Percentiles rank a stretch among this genome's conserved stretches.
Evolutionary conservation across 2,329 filamentous ascomycete genomes (phyloP).

Genomic region (Graphiopsis chlorocephala): DNA sequence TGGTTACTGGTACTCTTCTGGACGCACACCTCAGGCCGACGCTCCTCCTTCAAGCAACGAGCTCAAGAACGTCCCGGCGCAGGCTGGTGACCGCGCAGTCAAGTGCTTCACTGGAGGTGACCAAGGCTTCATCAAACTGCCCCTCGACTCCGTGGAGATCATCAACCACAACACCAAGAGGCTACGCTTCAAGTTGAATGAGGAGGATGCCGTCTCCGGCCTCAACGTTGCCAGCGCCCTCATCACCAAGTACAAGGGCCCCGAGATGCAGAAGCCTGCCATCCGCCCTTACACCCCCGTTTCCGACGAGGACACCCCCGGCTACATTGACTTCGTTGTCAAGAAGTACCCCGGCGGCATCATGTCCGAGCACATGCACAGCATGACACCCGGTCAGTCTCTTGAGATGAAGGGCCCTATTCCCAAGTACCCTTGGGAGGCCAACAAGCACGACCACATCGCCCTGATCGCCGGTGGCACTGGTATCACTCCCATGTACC

Average conservation of each 20-base stretch:
- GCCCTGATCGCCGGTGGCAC: slow-evolving; percentile 89
- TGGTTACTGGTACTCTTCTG: slow-evolving; percentile 49
- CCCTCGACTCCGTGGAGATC: slow-evolving; percentile 72
- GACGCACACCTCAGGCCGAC: slow-evolving; percentile 33
- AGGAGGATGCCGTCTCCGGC: slow-evolving; percentile 80
- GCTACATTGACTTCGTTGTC: slow-evolving; percentile 82
- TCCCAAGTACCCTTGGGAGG: slow-evolving; percentile 83
- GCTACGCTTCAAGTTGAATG: slow-evolving; percentile 81
- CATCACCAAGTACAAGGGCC: slow-evolving; percentile 86
- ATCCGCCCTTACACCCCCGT: slow-evolving; percentile 91
- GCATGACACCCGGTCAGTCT: slow-evolving; percentile 74
- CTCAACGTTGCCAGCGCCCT: slow-evolving; percentile 78
- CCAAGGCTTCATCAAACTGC: slow-evolving; percentile 81
- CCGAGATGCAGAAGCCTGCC: slow-evolving; percentile 78
- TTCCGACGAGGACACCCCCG: slow-evolving; percentile 77
- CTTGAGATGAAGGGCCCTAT: slow-evolving; percentile 94
- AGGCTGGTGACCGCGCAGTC: slow-evolving; percentile 37
- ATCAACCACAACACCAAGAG: slow-evolving; percentile 95
- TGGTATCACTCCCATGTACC: slow-evolving; percentile 97
- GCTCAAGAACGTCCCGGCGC: slow-evolving; percentile 40
- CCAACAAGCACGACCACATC: slow-evolving; percentile 92
- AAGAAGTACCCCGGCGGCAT: slow-evolving; percentile 88
- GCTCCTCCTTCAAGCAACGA: slow-evolving; percentile 28
- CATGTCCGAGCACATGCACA: slow-evolving; percentile 88
- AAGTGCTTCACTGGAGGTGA: slow-evolving; percentile 75